phyloP scores from a whole-genome alignment of 2,329 filamentous ascomycete genomes.

The Dactylella cylindrospora region DNA sequence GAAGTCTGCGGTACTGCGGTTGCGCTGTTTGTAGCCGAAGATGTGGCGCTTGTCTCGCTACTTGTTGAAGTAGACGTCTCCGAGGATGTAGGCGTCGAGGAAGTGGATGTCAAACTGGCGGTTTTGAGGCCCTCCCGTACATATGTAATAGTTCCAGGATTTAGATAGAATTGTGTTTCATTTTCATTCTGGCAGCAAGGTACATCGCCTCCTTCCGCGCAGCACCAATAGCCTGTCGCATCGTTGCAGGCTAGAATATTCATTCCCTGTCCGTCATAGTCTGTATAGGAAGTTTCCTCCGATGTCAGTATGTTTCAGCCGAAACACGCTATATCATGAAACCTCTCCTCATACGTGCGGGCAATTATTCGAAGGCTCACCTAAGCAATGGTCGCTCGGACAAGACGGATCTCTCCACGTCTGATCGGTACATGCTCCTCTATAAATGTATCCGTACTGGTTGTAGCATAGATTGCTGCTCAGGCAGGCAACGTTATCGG shows the following conservation, averaged over 20 bases:
- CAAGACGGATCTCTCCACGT: constrained; percentile 9
- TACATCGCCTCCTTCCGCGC: constrained; percentile 6
- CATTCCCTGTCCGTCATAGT: constrained; percentile 3
- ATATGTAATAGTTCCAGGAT: constrained; percentile 24
- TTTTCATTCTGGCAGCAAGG: constrained; percentile 28
- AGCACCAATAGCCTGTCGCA: constrained; percentile 28
- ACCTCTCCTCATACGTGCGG: too few relatives aligned
- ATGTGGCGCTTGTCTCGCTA: neutral
- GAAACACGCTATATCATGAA: neutral
- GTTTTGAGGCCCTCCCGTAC: constrained; percentile 11
- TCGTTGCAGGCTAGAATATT: constrained; percentile 35
- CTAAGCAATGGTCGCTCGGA: constrained; percentile 11
- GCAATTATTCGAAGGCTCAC: constrained; percentile 3
- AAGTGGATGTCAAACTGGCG: neutral
- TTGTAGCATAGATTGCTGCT: constrained; percentile 25
- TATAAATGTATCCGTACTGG: constrained; percentile 27
- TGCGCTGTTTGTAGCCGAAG: neutral
- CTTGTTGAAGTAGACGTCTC: neutral
- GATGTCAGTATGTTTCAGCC: neutral
- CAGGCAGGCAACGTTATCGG: constrained; percentile 30
- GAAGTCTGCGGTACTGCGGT: neutral
- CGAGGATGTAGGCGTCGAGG: neutral
- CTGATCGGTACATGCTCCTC: constrained; percentile 30
- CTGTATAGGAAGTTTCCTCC: constrained; percentile 1
- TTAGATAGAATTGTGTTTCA: constrained; percentile 10